These are phyloP conservation scores for Beauveria scarabaeidicola DNA, from an alignment of 2,329 filamentous ascomycete species.

Conservation along the genomic window DNA sequence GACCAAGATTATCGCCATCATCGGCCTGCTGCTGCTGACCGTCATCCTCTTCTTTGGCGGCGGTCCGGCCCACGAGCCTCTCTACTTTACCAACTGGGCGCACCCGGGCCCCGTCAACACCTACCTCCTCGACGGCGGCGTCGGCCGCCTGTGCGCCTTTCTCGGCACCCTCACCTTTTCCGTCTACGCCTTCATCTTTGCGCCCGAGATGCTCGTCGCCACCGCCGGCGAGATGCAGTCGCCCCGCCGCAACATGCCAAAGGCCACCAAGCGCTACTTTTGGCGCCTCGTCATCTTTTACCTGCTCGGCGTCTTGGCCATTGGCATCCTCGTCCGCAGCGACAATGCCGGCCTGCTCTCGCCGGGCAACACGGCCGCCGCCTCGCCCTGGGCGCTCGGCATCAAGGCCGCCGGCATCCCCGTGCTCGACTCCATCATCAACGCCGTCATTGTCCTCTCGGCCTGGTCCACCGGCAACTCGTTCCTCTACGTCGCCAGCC, in stretches of 20 bases:
- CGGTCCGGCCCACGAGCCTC: slow-evolving; percentile 31
- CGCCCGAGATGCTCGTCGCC: slow-evolving; percentile 22
- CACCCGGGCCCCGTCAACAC: slow-evolving; percentile 23
- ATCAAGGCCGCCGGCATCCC: slow-evolving; percentile 36
- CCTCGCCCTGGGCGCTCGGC: slow-evolving; percentile 49
- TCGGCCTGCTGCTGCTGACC: slow-evolving; percentile 39
- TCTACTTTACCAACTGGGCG: slow-evolving; percentile 36
- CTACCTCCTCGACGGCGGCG: slow-evolving; percentile 30
- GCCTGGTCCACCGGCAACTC: slow-evolving; percentile 49
- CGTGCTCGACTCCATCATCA: slow-evolving; percentile 39
- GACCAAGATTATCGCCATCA: slow-evolving; percentile 39
- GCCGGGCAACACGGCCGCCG: slow-evolving; percentile 20
- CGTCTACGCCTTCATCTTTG: slow-evolving; percentile 18
- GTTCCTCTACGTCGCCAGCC: slow-evolving; percentile 41
- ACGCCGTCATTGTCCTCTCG: slow-evolving; percentile 45
- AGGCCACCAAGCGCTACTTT: slow-evolving; percentile 21
- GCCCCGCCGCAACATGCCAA: slow-evolving; percentile 24
- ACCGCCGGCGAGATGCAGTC: slow-evolving; percentile 25
- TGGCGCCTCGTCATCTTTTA: slow-evolving; percentile 23
- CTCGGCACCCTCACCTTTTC: slow-evolving; percentile 10
- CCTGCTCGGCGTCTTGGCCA: slow-evolving; percentile 20
- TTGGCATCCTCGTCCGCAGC: slow-evolving; percentile 22
- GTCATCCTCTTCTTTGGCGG: slow-evolving; percentile 39
- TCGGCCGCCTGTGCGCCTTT: slow-evolving; percentile 51
- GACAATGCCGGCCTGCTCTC: slow-evolving; percentile 28